A percentile compares a stretch with the other conserved stretches of the same genome.
These are phyloP conservation scores for Serendipita sp. DNA, from an alignment of 768 basidiomycete genomes.

Conservation along the genomic window DNA sequence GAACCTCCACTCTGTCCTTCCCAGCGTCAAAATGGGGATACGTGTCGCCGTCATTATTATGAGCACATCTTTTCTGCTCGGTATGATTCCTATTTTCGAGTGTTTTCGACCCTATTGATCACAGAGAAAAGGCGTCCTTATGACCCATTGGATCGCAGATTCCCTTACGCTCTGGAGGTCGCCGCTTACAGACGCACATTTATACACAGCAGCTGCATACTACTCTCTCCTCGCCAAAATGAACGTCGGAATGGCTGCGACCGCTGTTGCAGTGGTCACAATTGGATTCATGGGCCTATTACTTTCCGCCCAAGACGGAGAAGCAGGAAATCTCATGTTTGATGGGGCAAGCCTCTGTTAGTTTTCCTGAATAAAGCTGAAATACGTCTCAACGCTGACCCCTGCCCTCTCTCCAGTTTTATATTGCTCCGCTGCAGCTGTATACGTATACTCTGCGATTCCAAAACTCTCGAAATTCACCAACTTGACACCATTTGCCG, in stretches of 20 bases:
- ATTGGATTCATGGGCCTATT: constrained; percentile 52
- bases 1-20: constrained; percentile 7
- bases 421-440: constrained; percentile 48
- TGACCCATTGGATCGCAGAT: constrained; percentile 89
- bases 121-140: constrained; percentile 42
- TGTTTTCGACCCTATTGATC: not conserved
- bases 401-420: constrained; percentile 34
- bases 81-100: constrained; percentile 23
- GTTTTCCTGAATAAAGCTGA: constrained; percentile 17
- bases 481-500: constrained; percentile 8
- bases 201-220: constrained; percentile 71
- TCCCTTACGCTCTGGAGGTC: constrained; percentile 80
- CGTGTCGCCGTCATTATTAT: constrained; percentile 60
- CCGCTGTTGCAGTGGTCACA: constrained; percentile 37
- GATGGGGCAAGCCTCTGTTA: constrained; percentile 77
- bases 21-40: constrained; percentile 36
- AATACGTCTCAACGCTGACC: not conserved
- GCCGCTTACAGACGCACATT: constrained; percentile 60
- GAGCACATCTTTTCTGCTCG: constrained; percentile 64
- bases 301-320: constrained; percentile 60
- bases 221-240: constrained; percentile 62
- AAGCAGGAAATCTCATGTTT: constrained; percentile 79
- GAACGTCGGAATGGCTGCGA: constrained; percentile 37
- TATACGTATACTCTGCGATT: constrained; percentile 62
- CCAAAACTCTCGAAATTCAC: constrained; percentile 29